Evolutionary conservation across 176 grass and related monocot species (phyloP).

Genomic region (Musa beccarii): DNA sequence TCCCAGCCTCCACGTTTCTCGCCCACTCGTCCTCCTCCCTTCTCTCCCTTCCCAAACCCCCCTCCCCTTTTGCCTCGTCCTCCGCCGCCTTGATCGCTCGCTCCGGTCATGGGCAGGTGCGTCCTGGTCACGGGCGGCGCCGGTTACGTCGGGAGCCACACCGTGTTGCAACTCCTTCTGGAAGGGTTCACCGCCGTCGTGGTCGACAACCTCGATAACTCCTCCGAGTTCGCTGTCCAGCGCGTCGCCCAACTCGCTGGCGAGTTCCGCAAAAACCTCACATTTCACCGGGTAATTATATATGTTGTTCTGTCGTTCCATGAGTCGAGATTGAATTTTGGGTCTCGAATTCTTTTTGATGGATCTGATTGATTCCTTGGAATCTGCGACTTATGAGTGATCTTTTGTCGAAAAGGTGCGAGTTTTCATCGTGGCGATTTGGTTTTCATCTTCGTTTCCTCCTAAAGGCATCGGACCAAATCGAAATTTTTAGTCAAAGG

Average conservation of each 20-base stretch:
- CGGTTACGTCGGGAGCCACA: constrained; percentile 43
- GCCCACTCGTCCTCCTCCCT: too few relatives aligned
- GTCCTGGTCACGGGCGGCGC: constrained; percentile 75
- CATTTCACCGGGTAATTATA: constrained; percentile 54
- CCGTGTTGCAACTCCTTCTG: constrained; percentile 67
- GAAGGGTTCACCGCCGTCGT: constrained; percentile 50
- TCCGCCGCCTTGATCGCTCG: too few relatives aligned
- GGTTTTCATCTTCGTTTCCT: neutral
- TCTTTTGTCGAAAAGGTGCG: neutral
- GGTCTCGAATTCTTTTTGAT: too few relatives aligned
- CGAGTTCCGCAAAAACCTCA: constrained; percentile 34
- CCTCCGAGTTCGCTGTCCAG: constrained; percentile 45
- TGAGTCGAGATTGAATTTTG: too few relatives aligned
- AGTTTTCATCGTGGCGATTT: neutral
- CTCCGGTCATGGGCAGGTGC: too few relatives aligned
- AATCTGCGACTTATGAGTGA: neutral
- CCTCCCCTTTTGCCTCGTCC: too few relatives aligned
- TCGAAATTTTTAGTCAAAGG: neutral
- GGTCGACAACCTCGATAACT: constrained; percentile 71
- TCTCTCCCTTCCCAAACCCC: too few relatives aligned
- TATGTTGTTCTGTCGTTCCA: constrained; percentile 4
- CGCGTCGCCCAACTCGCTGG: constrained; percentile 54
- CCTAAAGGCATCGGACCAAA: neutral
- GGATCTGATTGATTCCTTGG: too few relatives aligned
- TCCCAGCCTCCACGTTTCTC: too few relatives aligned